Conservation (phyloP, 108 stramenopile species). For the Phaeodactylum tricornutum region DNA sequence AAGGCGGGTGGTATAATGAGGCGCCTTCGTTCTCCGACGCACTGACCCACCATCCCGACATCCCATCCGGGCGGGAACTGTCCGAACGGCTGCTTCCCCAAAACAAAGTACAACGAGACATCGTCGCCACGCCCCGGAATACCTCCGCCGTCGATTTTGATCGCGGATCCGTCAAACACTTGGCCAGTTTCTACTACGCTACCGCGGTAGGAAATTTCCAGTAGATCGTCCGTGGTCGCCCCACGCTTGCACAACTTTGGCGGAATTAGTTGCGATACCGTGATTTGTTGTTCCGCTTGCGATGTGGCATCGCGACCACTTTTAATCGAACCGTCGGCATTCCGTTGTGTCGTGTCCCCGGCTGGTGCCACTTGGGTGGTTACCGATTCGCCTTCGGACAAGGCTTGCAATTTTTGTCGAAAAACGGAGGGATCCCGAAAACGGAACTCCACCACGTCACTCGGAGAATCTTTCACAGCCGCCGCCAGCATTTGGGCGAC, state of each 20-base stretch:
- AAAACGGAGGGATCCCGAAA: conserved; percentile 68
- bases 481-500: conserved; percentile 50
- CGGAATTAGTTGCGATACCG: conserved; percentile 57
- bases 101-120: conserved; percentile 66
- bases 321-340: conserved; percentile 44
- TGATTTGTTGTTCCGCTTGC: conserved; percentile 61
- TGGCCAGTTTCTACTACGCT: conserved; percentile 54
- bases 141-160: conserved; percentile 62
- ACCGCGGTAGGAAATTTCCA: conserved; percentile 75
- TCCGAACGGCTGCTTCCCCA: conserved; percentile 84
- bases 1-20: conserved; percentile 70
- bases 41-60: conserved; percentile 53
- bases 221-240: conserved; percentile 57
- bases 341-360: conserved; percentile 67
- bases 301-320: conserved; percentile 24
- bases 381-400: conserved; percentile 11
- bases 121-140: conserved; percentile 82
- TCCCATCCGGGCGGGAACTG: conserved; percentile 87
- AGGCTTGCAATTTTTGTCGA: conserved; percentile 23
- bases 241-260: conserved; percentile 63
- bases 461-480: conserved; percentile 18
- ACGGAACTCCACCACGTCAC: conserved; percentile 25
- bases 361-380: conserved; percentile 73
- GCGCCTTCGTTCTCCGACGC: conserved; percentile 71
- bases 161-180: conserved; percentile 72